Conservation (phyloP, 208 protist genomes). For the Ichthyophonus hoferi region DNA sequence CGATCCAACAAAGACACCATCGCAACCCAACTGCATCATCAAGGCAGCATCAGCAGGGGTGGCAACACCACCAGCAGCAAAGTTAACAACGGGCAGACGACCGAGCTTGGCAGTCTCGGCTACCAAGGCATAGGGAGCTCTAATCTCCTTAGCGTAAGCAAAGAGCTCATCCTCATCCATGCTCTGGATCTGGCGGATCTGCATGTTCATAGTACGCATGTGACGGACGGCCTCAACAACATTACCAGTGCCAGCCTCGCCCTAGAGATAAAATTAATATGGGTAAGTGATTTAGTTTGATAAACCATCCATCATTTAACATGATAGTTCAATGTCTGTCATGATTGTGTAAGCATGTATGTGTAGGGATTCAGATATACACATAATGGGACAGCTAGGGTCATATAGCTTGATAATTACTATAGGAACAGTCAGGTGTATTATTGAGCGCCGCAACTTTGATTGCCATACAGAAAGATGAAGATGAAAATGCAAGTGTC, state of each 20-base stretch:
- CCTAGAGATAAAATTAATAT: constrained; percentile 38
- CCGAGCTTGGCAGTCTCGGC: constrained; percentile 63
- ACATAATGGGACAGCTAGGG: no score
- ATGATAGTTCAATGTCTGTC: no score
- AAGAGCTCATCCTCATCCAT: constrained; percentile 75
- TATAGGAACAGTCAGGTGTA: no score
- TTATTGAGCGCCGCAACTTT: no score
- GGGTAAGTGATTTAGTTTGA: no score
- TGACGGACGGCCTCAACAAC: constrained; percentile 77
- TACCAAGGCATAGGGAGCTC: constrained; percentile 62
- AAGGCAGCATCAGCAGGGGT: constrained; percentile 79
- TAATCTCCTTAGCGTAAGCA: constrained; percentile 67
- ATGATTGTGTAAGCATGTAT: no score
- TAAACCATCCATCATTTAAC: no score
- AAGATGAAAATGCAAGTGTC: no score
- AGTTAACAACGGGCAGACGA: constrained; percentile 76
- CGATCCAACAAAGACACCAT: constrained; percentile 74
- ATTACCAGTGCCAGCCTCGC: constrained; percentile 78
- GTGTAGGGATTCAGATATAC: no score
- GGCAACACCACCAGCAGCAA: constrained; percentile 76
- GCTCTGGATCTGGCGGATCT: constrained; percentile 60
- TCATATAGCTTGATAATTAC: no score
- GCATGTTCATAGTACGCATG: constrained; percentile 55
- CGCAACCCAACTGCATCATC: constrained; percentile 81
- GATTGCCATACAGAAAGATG: no score